Base-by-base conservation (phyloP, 2,329 filamentous ascomycete genomes). In the Exophiala calicioides region DNA sequence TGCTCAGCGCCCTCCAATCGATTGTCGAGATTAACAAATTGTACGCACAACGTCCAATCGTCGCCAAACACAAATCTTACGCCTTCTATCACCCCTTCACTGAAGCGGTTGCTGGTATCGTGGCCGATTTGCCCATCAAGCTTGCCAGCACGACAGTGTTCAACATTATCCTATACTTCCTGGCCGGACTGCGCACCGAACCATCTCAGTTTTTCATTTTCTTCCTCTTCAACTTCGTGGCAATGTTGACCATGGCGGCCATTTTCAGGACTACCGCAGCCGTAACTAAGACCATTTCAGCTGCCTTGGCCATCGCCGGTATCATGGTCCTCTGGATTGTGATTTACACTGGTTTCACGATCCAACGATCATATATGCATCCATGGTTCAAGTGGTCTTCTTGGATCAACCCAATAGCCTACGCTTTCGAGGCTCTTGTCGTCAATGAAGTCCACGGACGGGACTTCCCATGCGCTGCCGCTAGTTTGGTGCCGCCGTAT, bases 21-120 rank as follows among this genome's bases (percentile, higher is more conserved):
- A 80, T 86, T 73, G 77, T 80, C 1, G 84, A 88, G 62, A 82
- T 87, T 2, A 84, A 77, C 0, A 76, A 80, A 23, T 80, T 80
- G 0, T 86, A 83, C 56, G 70, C 66, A 9, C 81, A 81, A 16
- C 74, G 83, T 0, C 80, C 80, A 0, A 73, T 84, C 10, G 62
- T 84, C 3, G 63, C 77, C 32, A 82, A 82, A 61, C 80, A 83
- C 56, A 79, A 79, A 52, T 61, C 66, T 0, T 82, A 82, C 50
- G 79, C 76, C 20, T 70, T 76, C 36, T 82, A 76, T 60, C 78
- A 82, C 41, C 80, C 80, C 0, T 66, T 68, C 0, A 76, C 68
- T 0, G 70, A 71, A 40, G 69, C 68, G 34, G 54, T 70, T 19
- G 68, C 68, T 1, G 70, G 73, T 50, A 72, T 75, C 29, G 59